A percentile compares a stretch with the other conserved stretches of the same genome.
Conservation (phyloP, 2,329 filamentous ascomycete genomes). For the Trichophyton mentagrophytes region DNA sequence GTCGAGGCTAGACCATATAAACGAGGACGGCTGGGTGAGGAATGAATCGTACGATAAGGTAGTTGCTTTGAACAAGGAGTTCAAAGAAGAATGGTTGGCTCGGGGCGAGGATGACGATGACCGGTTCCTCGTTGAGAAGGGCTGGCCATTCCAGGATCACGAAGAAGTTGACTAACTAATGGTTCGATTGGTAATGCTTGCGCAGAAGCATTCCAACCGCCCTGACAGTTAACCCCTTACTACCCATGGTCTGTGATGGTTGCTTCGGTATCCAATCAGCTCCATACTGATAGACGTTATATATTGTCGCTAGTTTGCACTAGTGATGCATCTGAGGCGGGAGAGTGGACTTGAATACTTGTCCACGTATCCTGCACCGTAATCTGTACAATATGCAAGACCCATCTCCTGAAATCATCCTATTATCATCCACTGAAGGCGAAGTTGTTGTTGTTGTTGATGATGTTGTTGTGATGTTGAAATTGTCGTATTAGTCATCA, state of each 20-base stretch:
- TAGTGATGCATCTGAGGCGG: neutral
- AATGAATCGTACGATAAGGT: conserved; percentile 10
- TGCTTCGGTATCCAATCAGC: neutral
- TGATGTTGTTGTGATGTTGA: neutral
- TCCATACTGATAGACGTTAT: neutral
- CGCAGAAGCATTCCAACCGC: neutral
- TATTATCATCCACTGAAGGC: neutral
- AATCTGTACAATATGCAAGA: neutral
- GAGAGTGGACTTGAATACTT: neutral
- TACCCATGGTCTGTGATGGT: neutral
- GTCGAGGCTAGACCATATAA: conserved; percentile 7
- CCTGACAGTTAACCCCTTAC: neutral
- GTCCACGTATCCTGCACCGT: neutral
- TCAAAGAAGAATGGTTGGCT: conserved; percentile 8
- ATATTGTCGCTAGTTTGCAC: neutral
- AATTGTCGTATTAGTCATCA: neutral
- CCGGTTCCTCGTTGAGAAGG: conserved; percentile 7
- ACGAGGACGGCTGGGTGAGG: conserved; percentile 12
- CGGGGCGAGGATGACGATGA: conserved; percentile 11
- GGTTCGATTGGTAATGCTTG: too few species aligned
- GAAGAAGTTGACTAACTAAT: conserved; percentile 8
- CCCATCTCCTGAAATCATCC: neutral
- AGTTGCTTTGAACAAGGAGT: conserved; percentile 5
- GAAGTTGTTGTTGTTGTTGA: neutral
- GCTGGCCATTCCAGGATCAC: conserved; percentile 10